Base-by-base conservation (phyloP, 805 yeast species). In the Candida pini region DNA sequence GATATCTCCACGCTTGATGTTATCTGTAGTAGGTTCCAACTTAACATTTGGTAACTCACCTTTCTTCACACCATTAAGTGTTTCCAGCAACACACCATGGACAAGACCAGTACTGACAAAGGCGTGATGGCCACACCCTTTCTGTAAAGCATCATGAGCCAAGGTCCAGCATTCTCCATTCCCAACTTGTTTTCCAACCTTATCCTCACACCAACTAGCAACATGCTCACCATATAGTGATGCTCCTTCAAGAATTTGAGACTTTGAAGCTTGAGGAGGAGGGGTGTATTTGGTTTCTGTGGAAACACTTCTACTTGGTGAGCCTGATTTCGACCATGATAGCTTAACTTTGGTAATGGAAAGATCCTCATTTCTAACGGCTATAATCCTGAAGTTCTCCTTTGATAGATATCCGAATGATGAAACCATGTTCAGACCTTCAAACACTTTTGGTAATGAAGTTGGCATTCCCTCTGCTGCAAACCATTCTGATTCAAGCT, bases 141-240 rank as follows among this genome's bases (percentile, higher is more conserved):
- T 68, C 31, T 58, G 51, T 27, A 75, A 54, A 0, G 80, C 78
- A 31, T 71, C 72, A 34, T 63, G 68, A 0, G 79, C 81, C 38
- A 75, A 62, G 22, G 76, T 76, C 80, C 80, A 75, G 44, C 81
- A 74, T 44, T 75, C 80, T 6, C 81, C 81, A 26, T 65, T 51
- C 2, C 77, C 78, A 9, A 75, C 77, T 32, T 54, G 52, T 31
- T 63, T 58, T 6, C 78, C 78, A 21, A 56, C 43, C 15, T 64
- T 62, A 17, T 62, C 67, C 41, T 71, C 75, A 49, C 69, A 62
- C 81, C 81, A 75, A 19, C 65, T 56, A 3, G 76, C 78, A 9
- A 75, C 63, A 43, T 72, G 66, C 14, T 68, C 71, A n/a, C 78
- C 77, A 46, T 57, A 74, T 31, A 53, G 54, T 16, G 55, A 39